Conservation (phyloP, 2,329 filamentous ascomycete species). For the Cordyceps pruinosa region DNA sequence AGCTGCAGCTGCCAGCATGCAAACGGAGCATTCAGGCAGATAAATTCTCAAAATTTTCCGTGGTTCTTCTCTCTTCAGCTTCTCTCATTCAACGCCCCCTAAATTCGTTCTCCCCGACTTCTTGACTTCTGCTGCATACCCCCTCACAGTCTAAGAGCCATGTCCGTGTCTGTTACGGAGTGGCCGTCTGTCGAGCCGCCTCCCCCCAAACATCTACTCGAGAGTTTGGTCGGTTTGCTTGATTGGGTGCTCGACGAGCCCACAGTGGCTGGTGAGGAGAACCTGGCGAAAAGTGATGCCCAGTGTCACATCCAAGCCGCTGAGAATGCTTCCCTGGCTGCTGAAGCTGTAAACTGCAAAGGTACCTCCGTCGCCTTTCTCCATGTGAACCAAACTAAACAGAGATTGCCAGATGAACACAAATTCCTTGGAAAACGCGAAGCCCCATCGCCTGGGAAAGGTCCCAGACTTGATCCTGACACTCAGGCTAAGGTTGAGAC, state of each 20-base stretch:
- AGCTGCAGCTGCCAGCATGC: not conserved
- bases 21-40: constrained; percentile 3
- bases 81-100: not conserved
- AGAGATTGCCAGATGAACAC: too few relatives aligned
- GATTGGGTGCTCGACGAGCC: constrained; percentile 6
- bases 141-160: not conserved
- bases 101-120: not conserved
- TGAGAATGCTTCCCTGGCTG: not conserved
- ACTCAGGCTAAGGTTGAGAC: too few relatives aligned
- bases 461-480: too few relatives aligned
- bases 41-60: too few relatives aligned
- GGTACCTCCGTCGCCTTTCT: not conserved
- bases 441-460: too few relatives aligned
- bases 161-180: not conserved
- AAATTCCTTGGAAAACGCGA: too few relatives aligned
- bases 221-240: not conserved
- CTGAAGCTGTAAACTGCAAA: not conserved
- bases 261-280: not conserved
- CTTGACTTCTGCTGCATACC: not conserved
- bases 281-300: not conserved
- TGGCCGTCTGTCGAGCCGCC: not conserved
- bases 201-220: not conserved
- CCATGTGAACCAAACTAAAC: not conserved
- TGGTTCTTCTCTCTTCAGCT: not conserved
- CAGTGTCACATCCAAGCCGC: not conserved